Base-by-base conservation (phyloP, 2,329 filamentous ascomycete species). In the Hymenoscyphus linearis region DNA sequence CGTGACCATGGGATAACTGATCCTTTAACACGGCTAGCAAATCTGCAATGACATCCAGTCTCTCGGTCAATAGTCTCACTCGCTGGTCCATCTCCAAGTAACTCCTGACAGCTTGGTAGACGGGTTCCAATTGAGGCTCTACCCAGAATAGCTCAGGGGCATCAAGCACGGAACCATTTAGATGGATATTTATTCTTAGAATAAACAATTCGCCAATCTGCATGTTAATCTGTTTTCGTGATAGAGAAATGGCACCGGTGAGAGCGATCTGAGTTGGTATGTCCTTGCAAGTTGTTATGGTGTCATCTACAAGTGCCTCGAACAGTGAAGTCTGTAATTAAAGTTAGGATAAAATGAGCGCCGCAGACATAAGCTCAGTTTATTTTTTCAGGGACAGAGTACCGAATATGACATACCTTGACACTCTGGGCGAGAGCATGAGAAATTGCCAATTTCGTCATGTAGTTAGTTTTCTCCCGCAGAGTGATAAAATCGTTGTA, bases 401-500 rank as follows among this genome's bases (percentile, higher is more conserved):
- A 34, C 27, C 25, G 26, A 35, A 63, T 64, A 16, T 1, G 27
- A 63, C 71, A 55, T 74, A 88, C 87, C 83, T 99, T 98, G 72
- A 98, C 95, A 66, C 91, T 96, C 75, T 99, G 95, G 0, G 93
- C 90, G 55, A 99, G 80, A 2, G 95, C 95, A 77, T 99, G 95
- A 16, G 91, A 96, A 72, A 98, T 98, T 60, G 93, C 92, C 40
- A 98, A 80, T 78, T 98, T 98, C 68, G 89, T 96, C 95, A 98
- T 98, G 78, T 98, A 96, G 75, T 96, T 96, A 71, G 87, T 87
- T 76, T 96, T 96, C 70, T 98, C 93, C 55, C 93, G 84, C 63
- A 99, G 77, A 2, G 91, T 95, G 75, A 99, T 99, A 71, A 99
- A 99, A 76, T 99, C 95, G 76, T 99, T 99, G 82, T 99, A 99